Base-by-base conservation (phyloP, 768 basidiomycete species). In the Naganishia antarctica region DNA sequence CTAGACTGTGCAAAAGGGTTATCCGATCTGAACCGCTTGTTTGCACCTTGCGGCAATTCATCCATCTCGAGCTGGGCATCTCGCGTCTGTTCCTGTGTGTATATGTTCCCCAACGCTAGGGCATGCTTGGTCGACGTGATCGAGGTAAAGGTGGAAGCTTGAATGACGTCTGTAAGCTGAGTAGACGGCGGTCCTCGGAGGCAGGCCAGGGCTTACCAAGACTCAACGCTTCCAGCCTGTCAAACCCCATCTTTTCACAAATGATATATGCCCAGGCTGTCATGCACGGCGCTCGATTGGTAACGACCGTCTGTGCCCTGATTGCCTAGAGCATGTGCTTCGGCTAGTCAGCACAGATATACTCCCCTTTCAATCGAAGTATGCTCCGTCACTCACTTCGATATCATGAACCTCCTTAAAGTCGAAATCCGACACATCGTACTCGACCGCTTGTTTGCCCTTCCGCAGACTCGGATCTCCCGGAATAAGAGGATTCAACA, bases 261-360 rank as follows among this genome's bases (percentile, higher is more conserved):
- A 97, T 89, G 34, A 90, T 78, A 58, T 83, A 88, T 1, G 90
- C 85, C 94, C 94, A 98, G 1, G 88, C 91, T 61, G 87, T 91
- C 89, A 97, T 89, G 47, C 97, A 81, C 0, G 94, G 94, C 0
- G 94, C 93, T 25, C 94, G 86, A 76, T 98, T 98, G 47, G 90
- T 82, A 21, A 90, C 81, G 21, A 84, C 81, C 8, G 80, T 81
- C 68, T 90, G 87, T 21, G 76, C 77, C 66, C 58, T 18, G 21
- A 64, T 28, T 25, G 15, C 29, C 65, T 66, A 26, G 7, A n/a
- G n/a, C n/a, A n/a, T n/a, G n/a, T n/a, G n/a, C n/a, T n/a, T n/a
- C n/a, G n/a, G n/a, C n/a, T n/a, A n/a, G n/a, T n/a, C n/a, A n/a
- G n/a, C n/a, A n/a, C n/a, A n/a, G n/a, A n/a, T n/a, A n/a, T n/a